Conservation (phyloP, 345 rosid species). For the Salix purpurea region DNA sequence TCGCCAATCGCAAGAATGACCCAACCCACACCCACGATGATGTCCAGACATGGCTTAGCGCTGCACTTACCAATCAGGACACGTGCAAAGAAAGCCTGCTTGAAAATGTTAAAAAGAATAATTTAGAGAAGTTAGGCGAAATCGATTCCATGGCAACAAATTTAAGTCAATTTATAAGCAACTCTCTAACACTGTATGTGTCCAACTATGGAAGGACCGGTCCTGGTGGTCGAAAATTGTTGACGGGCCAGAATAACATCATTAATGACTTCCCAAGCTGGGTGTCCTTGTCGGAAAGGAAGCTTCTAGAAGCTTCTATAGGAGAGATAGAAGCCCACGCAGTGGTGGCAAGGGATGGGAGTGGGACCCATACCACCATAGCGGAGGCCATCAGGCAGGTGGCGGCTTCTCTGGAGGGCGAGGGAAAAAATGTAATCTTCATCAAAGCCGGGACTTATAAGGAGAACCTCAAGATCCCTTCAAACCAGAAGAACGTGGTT, state of each 20-base stretch:
- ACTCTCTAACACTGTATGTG: constrained; percentile 32
- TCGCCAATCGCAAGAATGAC: background rate
- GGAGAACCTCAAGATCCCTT: constrained; percentile 40
- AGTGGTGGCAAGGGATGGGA: constrained; percentile 54
- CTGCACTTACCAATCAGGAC: constrained; percentile 51
- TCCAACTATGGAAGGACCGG: background rate
- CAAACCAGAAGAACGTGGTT: constrained; percentile 51
- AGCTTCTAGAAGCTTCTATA: constrained; percentile 43
- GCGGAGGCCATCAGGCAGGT: constrained; percentile 34
- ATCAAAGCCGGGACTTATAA: constrained; percentile 51
- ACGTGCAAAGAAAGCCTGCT: constrained; percentile 48
- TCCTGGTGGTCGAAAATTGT: constrained; percentile 9
- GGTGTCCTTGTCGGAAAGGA: constrained; percentile 28
- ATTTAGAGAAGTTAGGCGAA: constrained; percentile 1
- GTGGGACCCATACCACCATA: constrained; percentile 45
- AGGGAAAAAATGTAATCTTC: constrained; percentile 44
- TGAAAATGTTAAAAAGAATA: background rate
- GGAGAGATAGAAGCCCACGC: constrained; percentile 38
- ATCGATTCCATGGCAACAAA: constrained; percentile 29
- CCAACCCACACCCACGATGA: constrained; percentile 14
- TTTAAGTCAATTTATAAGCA: constrained; percentile 29
- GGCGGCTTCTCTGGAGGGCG: constrained; percentile 12
- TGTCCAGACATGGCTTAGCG: constrained; percentile 54
- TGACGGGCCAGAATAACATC: background rate
- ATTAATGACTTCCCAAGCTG: constrained; percentile 23